Base-by-base conservation (phyloP, 2,329 filamentous ascomycete genomes). In the Aspergillus ustus region DNA sequence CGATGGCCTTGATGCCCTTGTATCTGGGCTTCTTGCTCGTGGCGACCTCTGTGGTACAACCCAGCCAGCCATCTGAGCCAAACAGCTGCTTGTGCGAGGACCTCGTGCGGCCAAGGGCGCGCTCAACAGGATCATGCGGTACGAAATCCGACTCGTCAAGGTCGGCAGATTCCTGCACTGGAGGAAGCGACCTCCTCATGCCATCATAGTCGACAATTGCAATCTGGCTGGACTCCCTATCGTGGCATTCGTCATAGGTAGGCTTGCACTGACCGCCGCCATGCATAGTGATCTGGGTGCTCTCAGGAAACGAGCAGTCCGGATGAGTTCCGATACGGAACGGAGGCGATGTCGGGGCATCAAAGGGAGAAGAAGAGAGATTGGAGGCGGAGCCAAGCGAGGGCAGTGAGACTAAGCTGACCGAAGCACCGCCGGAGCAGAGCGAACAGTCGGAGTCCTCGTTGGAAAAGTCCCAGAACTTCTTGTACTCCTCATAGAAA, bases 51-150 rank as follows among this genome's bases (percentile, higher is more conserved):
- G 72, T 70, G 17, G 71, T 75, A 48, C 70, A 67, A 7, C 75
- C 76, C 29, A 81, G 72, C 72, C 74, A 79, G 40, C 78, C 78
- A 19, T 77, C 73, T 37, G 73, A 69, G 6, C 78, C 79, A 59
- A 81, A 79, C n/a, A 81, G 66, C 50, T 75, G 76, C 66, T 81
- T 81, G 62, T 76, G 74, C 15, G 76, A 59, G 13, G 54, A 48
- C 17, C 51, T 57, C 7, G 43, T 29, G 20, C 43, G 56, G 9
- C 49, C 40, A 4, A 63, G 31, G 11, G 63, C 20, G 40, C 40
- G n/a, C n/a, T 61, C 54, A 9, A 60, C 25, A 17, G 59, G 51
- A 25, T 65, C 46, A 28, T 56, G 54, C 6, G 51, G 34, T 11
- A 56, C 28, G 9, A 46, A n/a, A 9, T 61, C 53, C 7, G 17